These are phyloP conservation scores for Tricholoma hemisulphureum DNA, from an alignment of 768 basidiomycete genomes.

Conservation along the genomic window DNA sequence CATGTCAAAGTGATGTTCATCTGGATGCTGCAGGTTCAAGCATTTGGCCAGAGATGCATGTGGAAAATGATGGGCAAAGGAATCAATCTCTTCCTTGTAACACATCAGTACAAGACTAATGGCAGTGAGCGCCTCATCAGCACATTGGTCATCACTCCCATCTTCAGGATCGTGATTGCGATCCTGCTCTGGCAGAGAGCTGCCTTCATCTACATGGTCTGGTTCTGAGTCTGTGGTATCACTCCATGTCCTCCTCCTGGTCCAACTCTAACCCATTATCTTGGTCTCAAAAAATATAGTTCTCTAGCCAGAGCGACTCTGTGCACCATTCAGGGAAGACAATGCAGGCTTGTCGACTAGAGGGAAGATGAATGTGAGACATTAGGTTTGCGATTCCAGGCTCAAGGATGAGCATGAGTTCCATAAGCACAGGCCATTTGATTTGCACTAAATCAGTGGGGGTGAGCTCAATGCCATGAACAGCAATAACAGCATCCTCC, in stretches of 20 bases:
- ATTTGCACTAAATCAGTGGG: too few relatives aligned
- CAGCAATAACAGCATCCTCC: too few relatives aligned
- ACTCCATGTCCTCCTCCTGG: too few relatives aligned
- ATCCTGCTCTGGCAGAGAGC: neutral
- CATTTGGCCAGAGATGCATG: too few relatives aligned
- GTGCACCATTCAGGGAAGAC: neutral
- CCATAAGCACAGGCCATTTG: too few relatives aligned
- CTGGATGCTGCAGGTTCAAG: too few relatives aligned
- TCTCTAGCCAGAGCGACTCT: neutral
- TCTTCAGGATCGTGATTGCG: neutral
- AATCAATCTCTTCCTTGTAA: neutral
- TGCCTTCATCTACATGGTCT: neutral
- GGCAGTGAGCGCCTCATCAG: neutral
- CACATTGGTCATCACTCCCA: neutral
- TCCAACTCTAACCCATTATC: too few relatives aligned
- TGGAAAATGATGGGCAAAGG: neutral
- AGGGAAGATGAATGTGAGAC: neutral
- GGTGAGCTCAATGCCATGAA: too few relatives aligned
- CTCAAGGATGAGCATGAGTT: neutral
- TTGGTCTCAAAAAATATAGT: too few relatives aligned
- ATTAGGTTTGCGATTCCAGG: neutral
- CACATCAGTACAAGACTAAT: too few relatives aligned
- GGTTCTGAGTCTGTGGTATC: neutral
- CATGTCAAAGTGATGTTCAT: neutral
- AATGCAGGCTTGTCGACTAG: neutral